Conservation (phyloP, 768 basidiomycete species). For the Gautieria morchelliformis region DNA sequence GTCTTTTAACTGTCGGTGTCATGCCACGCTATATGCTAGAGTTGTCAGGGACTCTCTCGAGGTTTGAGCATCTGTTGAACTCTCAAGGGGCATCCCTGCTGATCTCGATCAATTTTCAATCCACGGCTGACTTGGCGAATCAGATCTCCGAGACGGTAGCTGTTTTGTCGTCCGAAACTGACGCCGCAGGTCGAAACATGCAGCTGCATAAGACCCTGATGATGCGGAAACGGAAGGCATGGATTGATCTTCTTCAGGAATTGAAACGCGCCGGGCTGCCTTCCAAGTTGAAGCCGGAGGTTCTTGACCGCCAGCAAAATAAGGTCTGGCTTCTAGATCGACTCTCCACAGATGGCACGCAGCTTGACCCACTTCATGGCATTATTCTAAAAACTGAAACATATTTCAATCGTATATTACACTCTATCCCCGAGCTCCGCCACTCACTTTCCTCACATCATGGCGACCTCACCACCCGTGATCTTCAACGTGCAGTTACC, state of each 20-base stretch:
- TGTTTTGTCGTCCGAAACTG: conserved; percentile 38
- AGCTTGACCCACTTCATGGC: conserved; percentile 13
- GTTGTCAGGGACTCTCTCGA: conserved; percentile 39
- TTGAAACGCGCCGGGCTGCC: conserved; percentile 73
- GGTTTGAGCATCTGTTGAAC: conserved; percentile 36
- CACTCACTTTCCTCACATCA: conserved; percentile 60
- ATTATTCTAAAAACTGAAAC: conserved; percentile 38
- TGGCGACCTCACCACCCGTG: conserved; percentile 74
- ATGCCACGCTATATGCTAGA: conserved; percentile 32
- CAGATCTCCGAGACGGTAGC: conserved; percentile 57
- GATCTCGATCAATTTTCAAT: conserved; percentile 26
- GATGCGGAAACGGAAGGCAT: conserved; percentile 80
- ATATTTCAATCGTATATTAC: conserved; percentile 57
- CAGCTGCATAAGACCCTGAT: conserved; percentile 66
- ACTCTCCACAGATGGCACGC: conserved; percentile 25
- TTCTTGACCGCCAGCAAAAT: conserved; percentile 46
- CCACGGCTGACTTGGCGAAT: conserved; percentile 45
- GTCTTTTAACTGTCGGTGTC: not conserved
- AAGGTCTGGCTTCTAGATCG: conserved; percentile 61
- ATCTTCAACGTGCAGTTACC: conserved; percentile 69
- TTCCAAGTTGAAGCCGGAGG: conserved; percentile 57
- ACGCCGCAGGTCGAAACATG: conserved; percentile 32
- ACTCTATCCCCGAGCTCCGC: conserved; percentile 57
- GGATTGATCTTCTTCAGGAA: conserved; percentile 85
- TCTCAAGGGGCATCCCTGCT: conserved; percentile 34